A percentile compares a stretch with the other conserved stretches of the same genome.
phyloP scores from a whole-genome alignment of 495 filamentous ascomycete species.

The Aspergillus leporis region DNA sequence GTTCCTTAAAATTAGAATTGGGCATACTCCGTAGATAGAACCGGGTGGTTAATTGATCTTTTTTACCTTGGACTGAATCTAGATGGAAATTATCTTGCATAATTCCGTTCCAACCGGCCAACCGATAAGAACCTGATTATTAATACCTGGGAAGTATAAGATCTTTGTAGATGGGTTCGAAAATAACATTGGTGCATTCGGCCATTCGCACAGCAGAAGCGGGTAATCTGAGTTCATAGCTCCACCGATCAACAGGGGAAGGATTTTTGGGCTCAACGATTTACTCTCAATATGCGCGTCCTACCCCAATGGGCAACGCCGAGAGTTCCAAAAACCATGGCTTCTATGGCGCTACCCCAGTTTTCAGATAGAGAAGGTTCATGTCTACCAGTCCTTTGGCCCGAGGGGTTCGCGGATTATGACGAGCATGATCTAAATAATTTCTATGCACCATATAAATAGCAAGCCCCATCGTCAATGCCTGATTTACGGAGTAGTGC shows the following conservation, averaged over 20 bases:
- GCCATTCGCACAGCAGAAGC: background rate
- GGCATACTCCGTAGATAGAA: background rate
- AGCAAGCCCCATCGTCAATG: background rate
- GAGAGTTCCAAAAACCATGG: background rate
- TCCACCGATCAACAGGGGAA: constrained; percentile 30
- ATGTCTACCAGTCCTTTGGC: background rate
- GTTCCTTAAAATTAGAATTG: background rate
- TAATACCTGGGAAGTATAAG: background rate
- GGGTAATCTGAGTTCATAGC: constrained; percentile 7
- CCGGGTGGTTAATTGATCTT: background rate
- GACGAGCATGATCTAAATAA: background rate
- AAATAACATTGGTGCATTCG: background rate
- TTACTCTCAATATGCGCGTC: background rate
- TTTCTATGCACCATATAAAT: background rate
- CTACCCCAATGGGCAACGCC: background rate
- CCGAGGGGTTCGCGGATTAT: background rate
- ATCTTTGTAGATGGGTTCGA: background rate
- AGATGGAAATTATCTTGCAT: background rate
- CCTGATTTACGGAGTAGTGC: background rate
- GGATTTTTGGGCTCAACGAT: constrained; percentile 5
- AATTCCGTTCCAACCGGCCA: background rate
- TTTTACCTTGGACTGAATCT: background rate
- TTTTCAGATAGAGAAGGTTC: background rate
- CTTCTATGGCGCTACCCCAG: background rate
- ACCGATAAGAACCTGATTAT: background rate